Conservation (phyloP, 2,329 filamentous ascomycete genomes). For the Myriosclerotinia scirpicola region DNA sequence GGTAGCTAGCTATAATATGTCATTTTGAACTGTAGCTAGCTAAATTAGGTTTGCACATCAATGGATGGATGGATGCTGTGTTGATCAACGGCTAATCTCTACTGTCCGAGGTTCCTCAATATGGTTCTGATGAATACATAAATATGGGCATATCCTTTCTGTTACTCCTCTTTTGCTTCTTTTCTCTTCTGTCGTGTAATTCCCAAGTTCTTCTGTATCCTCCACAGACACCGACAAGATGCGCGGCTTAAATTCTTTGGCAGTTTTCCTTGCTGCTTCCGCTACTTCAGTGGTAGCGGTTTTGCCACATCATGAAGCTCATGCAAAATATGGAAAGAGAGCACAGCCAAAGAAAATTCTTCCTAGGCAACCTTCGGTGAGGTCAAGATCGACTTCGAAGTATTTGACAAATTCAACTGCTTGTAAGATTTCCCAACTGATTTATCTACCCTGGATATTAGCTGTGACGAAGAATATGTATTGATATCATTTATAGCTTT, state of each 20-base stretch:
- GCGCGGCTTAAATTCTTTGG: slow-evolving; percentile 14
- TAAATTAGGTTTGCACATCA: not conserved
- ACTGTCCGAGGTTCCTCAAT: not conserved
- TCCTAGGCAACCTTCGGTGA: slow-evolving; percentile 25
- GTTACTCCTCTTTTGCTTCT: no score
- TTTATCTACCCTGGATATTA: not conserved
- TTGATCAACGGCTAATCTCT: not conserved
- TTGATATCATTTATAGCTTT: slow-evolving; percentile 31
- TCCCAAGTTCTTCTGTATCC: not conserved
- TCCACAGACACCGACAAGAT: slow-evolving; percentile 1
- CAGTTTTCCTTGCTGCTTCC: slow-evolving; percentile 16
- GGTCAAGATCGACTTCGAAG: slow-evolving; percentile 25
- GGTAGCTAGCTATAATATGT: not conserved
- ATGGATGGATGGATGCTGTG: not conserved
- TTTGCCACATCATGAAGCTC: slow-evolving; percentile 7
- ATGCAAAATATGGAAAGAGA: slow-evolving; percentile 22
- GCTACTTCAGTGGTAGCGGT: not conserved
- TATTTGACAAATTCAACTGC: slow-evolving; percentile 30
- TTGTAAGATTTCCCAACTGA: slow-evolving; percentile 22
- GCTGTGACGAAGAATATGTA: not conserved
- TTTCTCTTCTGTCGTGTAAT: not conserved
- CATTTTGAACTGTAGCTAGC: not conserved
- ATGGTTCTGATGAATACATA: not conserved
- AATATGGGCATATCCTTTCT: not conserved
- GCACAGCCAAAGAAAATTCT: slow-evolving; percentile 16